These are phyloP conservation scores for Coemansia javaensis DNA, from an alignment of 192 early-diverging fungal genomes.

Conservation along the genomic window DNA sequence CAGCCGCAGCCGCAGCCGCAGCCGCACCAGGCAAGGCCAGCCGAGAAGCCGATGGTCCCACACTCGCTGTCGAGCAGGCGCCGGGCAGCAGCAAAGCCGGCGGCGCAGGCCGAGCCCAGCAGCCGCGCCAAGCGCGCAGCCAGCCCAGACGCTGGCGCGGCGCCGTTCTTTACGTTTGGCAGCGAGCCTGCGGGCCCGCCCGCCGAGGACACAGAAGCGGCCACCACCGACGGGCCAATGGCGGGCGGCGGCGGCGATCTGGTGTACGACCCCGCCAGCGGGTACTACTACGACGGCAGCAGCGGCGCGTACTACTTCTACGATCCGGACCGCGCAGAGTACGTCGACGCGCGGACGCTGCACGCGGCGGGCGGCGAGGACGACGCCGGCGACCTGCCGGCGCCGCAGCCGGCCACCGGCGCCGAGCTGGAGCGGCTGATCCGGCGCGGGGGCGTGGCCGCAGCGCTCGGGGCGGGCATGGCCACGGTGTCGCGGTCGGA, in stretches of 20 bases:
- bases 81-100: constrained; percentile 5
- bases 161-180: constrained; percentile 28
- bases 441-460: constrained; percentile 28
- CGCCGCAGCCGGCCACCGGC: constrained; percentile 6
- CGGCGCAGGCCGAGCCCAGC: neutral
- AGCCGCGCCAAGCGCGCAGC: neutral
- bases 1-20: neutral
- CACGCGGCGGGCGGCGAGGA: neutral
- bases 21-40: neutral
- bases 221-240: neutral
- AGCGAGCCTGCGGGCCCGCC: neutral
- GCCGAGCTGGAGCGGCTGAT: constrained; percentile 26
- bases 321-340: constrained; percentile 16
- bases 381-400: constrained; percentile 5
- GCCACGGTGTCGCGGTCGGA: constrained; percentile 11
- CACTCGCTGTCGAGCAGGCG: constrained; percentile 37
- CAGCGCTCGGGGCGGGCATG: constrained; percentile 10
- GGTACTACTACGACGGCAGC: constrained; percentile 37
- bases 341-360: constrained; percentile 20
- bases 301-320: constrained; percentile 33
- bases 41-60: constrained; percentile 16
- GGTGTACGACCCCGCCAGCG: constrained; percentile 38
- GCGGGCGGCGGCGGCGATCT: too few relatives aligned
- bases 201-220: neutral
- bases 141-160: neutral